Conservation (phyloP, 345 rosid genomes). For the Punica granatum region DNA sequence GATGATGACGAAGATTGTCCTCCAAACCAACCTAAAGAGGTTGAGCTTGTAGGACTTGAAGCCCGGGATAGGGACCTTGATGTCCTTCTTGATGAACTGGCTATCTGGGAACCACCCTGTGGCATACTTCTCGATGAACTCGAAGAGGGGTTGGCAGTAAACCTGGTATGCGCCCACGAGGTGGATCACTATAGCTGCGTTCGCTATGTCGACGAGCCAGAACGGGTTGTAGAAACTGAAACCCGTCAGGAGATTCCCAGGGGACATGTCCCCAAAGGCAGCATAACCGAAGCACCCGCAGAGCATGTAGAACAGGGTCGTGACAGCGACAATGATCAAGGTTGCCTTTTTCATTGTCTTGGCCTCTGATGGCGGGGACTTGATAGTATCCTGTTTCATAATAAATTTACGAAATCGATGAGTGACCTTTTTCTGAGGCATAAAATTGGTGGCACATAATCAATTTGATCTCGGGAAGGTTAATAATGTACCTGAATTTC, state of each 20-base stretch:
- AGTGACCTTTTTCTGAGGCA: neutral
- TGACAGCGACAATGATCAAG: conserved; percentile 49
- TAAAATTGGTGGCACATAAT: neutral
- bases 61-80: conserved; percentile 39
- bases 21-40: conserved; percentile 72
- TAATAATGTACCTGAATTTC: conserved; percentile 62
- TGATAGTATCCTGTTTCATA: conserved; percentile 42
- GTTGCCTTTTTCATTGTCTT: conserved; percentile 85
- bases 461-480: neutral
- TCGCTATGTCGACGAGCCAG: conserved; percentile 89
- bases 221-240: conserved; percentile 71
- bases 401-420: neutral
- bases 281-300: conserved; percentile 89
- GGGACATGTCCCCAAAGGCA: conserved; percentile 73
- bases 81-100: conserved; percentile 44
- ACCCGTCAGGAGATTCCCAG: conserved; percentile 71
- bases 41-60: conserved; percentile 41
- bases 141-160: conserved; percentile 83
- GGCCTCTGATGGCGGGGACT: conserved; percentile 61
- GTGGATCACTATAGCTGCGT: conserved; percentile 69
- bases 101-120: conserved; percentile 41
- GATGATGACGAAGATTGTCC: conserved; percentile 59
- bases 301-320: conserved; percentile 85
- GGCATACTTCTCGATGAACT: conserved; percentile 62
- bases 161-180: conserved; percentile 93